Evolutionary conservation across 2,329 filamentous ascomycete species (phyloP).

Genomic region (Clonostachys rhizophaga): DNA sequence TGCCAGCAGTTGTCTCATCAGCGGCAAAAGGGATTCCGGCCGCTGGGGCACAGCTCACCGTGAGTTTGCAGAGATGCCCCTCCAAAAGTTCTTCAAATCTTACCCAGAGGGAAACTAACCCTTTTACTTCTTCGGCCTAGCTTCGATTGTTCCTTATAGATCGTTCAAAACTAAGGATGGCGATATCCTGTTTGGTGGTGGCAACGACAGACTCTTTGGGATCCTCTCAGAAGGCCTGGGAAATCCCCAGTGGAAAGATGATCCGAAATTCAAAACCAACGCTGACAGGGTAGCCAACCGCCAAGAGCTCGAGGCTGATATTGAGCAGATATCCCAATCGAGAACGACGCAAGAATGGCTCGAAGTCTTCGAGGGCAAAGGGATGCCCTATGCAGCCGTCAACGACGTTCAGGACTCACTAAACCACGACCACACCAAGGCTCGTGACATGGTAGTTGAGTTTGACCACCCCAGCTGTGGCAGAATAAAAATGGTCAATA

Average conservation of each 20-base stretch:
- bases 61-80: slow-evolving; percentile 30
- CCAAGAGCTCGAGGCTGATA: slow-evolving; percentile 69
- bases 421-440: slow-evolving; percentile 78
- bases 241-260: slow-evolving; percentile 53
- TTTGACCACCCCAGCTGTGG: slow-evolving; percentile 81
- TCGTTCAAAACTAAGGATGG: slow-evolving; percentile 73
- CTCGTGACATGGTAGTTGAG: slow-evolving; percentile 85
- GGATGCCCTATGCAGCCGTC: slow-evolving; percentile 88
- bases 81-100: slow-evolving; percentile 1
- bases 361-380: slow-evolving; percentile 78
- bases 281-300: slow-evolving; percentile 64
- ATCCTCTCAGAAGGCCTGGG: slow-evolving; percentile 58
- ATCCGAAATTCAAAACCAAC: slow-evolving; percentile 57
- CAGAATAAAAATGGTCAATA: slow-evolving; percentile 84
- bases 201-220: slow-evolving; percentile 67
- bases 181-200: slow-evolving; percentile 66
- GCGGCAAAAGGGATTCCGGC: slow-evolving; percentile 79
- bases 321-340: slow-evolving; percentile 68
- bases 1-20: slow-evolving; percentile 85
- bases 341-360: slow-evolving; percentile 90
- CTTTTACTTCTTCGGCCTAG: slow-evolving; percentile 31
- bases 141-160: slow-evolving; percentile 95
- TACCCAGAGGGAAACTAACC: background rate
- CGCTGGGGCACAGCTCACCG: slow-evolving; percentile 96
- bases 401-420: slow-evolving; percentile 88